Conservation (phyloP, 305 asterid species). For the Fraxinus sp. region DNA sequence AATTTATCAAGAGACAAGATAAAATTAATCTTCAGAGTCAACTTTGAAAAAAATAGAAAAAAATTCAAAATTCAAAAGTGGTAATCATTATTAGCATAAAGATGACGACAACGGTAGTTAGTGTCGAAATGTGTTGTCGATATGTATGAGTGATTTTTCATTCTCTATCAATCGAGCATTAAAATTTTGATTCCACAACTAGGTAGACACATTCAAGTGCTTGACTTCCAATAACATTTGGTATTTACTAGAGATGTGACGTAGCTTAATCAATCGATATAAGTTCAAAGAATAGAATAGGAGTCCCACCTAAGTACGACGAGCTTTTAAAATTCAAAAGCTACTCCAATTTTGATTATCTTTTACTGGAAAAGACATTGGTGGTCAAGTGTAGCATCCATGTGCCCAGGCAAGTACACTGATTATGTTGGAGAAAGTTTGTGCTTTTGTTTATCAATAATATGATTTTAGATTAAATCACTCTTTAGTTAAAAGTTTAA, state of each 20-base stretch:
- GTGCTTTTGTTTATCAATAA: background rate
- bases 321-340: conserved; percentile 6
- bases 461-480: background rate
- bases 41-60: background rate
- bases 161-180: background rate
- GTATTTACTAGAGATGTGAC: no score
- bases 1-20: background rate
- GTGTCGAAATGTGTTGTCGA: background rate
- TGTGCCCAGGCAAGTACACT: conserved; percentile 25
- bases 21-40: background rate
- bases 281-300: background rate
- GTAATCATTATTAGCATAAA: background rate
- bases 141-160: background rate
- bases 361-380: conserved; percentile 21
- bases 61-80: background rate
- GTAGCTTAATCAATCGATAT: background rate
- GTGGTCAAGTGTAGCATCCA: conserved; percentile 28
- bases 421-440: conserved; percentile 25
- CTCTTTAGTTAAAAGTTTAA: no score
- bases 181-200: background rate
- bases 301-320: background rate
- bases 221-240: background rate
- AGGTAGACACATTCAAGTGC: conserved; percentile 19
- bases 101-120: background rate
- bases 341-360: background rate